Evolutionary conservation across 2,329 filamentous ascomycete genomes (phyloP).

Genomic region (Metarhizium guizhouense): DNA sequence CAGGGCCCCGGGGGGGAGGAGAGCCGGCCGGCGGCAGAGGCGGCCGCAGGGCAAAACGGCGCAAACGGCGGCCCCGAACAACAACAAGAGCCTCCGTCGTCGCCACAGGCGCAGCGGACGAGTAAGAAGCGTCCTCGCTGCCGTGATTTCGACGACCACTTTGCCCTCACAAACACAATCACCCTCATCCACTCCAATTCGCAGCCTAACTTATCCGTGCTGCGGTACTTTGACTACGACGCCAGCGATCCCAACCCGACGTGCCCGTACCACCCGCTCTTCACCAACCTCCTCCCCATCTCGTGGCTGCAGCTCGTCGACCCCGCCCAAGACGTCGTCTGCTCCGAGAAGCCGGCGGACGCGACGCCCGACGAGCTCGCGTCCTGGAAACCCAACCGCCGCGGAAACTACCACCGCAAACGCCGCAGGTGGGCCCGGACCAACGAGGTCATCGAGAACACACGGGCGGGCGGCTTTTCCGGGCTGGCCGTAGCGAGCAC

Average conservation of each 20-base stretch:
- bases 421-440: conserved; percentile 70
- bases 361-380: conserved; percentile 53
- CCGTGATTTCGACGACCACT: conserved; percentile 54
- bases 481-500: conserved; percentile 73
- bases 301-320: conserved; percentile 88
- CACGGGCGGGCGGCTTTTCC: conserved; percentile 68
- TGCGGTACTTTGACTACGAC: conserved; percentile 88
- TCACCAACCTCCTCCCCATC: conserved; percentile 70
- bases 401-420: conserved; percentile 84
- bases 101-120: conserved; percentile 14
- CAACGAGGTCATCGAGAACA: conserved; percentile 63
- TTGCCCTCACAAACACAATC: conserved; percentile 62
- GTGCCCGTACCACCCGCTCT: conserved; percentile 64
- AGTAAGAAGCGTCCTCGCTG: conserved; percentile 20
- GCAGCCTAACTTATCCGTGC: conserved; percentile 77
- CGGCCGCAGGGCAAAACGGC: not conserved
- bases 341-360: conserved; percentile 53
- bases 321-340: conserved; percentile 66
- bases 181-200: conserved; percentile 74
- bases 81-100: conserved; percentile 1
- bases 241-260: conserved; percentile 50
- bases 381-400: conserved; percentile 70
- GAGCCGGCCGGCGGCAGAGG: not conserved
- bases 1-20: conserved; percentile 1
- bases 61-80: conserved; percentile 4